Evolutionary conservation across 2,329 filamentous ascomycete genomes (phyloP).

Genomic region (Cercospora canescens): DNA sequence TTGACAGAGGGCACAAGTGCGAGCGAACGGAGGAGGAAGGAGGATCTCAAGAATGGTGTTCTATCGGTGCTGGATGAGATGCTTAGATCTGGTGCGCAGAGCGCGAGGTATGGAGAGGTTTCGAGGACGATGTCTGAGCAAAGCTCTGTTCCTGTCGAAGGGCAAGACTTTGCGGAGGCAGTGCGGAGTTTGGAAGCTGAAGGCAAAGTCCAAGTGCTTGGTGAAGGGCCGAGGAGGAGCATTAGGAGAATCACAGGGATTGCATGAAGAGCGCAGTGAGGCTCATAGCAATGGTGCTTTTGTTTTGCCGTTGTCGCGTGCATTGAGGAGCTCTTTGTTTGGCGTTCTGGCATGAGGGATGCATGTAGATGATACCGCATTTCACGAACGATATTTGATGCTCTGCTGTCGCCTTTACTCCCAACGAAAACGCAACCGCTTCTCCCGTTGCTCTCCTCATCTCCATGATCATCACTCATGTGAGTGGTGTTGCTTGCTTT

Average conservation of each 20-base stretch:
- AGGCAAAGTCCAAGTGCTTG: slow-evolving; percentile 74
- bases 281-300: background rate
- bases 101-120: slow-evolving; percentile 77
- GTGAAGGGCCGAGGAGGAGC: slow-evolving; percentile 80
- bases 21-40: slow-evolving; percentile 77
- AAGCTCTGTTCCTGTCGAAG: slow-evolving; percentile 69
- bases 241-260: slow-evolving; percentile 72
- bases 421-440: background rate
- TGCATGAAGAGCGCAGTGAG: slow-evolving; percentile 28
- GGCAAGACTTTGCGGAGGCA: slow-evolving; percentile 78
- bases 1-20: slow-evolving; percentile 92
- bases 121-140: slow-evolving; percentile 70
- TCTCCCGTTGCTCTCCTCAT: background rate
- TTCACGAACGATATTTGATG: background rate
- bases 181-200: slow-evolving; percentile 81
- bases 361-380: slow-evolving; percentile 10
- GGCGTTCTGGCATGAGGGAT: background rate
- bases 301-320: background rate
- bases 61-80: slow-evolving; percentile 78
- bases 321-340: background rate
- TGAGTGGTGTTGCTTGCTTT: background rate
- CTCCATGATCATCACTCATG: background rate
- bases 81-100: slow-evolving; percentile 60
- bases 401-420: background rate
- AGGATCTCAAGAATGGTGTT: slow-evolving; percentile 80